Evolutionary conservation across 768 basidiomycete species (phyloP).

Genomic region (Psilocybe cyanescens): DNA sequence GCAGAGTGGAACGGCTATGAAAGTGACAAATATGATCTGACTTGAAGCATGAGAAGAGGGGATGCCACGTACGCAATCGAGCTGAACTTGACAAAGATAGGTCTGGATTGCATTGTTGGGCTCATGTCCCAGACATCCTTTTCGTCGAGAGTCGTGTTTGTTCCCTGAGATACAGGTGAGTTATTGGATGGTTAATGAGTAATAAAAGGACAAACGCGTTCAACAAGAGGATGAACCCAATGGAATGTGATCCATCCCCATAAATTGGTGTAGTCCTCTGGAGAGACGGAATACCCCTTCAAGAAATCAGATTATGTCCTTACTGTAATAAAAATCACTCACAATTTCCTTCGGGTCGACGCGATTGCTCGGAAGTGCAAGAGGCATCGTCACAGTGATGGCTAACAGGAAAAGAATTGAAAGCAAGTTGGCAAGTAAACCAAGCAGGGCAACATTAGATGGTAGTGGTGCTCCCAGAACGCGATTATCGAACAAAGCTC

Average conservation of each 20-base stretch:
- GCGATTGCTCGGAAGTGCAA: slow-evolving; percentile 60
- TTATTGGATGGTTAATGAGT: background rate
- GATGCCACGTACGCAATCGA: slow-evolving; percentile 33
- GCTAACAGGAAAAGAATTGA: slow-evolving; percentile 45
- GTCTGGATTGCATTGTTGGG: slow-evolving; percentile 66
- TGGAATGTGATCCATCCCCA: slow-evolving; percentile 73
- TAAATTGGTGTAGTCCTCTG: slow-evolving; percentile 78
- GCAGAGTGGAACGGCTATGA: slow-evolving; percentile 38
- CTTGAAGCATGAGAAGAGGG: background rate
- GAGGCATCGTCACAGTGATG: slow-evolving; percentile 63
- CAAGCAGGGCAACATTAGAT: slow-evolving; percentile 28
- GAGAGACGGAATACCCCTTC: slow-evolving; percentile 60
- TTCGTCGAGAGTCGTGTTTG: slow-evolving; percentile 63
- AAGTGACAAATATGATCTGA: background rate
- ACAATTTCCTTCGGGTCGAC: slow-evolving; percentile 66
- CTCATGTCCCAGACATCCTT: slow-evolving; percentile 75
- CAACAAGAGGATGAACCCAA: slow-evolving; percentile 73
- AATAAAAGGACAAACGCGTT: slow-evolving; percentile 34
- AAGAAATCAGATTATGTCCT: background rate
- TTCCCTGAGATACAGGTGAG: slow-evolving; percentile 35
- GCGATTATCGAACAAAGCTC: slow-evolving; percentile 52
- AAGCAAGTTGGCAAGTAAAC: slow-evolving; percentile 44
- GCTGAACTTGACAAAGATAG: slow-evolving; percentile 60
- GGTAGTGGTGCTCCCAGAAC: slow-evolving; percentile 49
- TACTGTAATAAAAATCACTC: slow-evolving; percentile 27